Evolutionary conservation across 148 eudicot genomes (phyloP).

Genomic region (Rhododendron ferrugineum): DNA sequence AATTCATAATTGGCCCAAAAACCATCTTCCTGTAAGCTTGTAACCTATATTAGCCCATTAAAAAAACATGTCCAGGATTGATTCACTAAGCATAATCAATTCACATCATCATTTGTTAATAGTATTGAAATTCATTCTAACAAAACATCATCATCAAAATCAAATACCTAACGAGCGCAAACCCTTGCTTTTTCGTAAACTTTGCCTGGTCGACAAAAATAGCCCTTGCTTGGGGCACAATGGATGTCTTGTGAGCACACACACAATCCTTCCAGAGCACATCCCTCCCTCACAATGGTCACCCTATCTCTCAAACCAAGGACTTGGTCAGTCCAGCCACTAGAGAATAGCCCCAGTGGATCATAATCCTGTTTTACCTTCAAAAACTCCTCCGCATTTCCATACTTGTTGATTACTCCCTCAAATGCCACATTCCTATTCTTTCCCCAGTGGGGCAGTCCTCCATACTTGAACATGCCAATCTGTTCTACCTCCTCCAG

Average conservation of each 20-base stretch:
- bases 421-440: slow-evolving; percentile 68
- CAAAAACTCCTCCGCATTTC: slow-evolving; percentile 36
- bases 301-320: slow-evolving; percentile 49
- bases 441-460: slow-evolving; percentile 88
- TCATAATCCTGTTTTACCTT: slow-evolving; percentile 55
- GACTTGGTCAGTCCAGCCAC: slow-evolving; percentile 62
- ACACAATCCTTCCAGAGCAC: slow-evolving; percentile 83
- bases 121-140: no score
- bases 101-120: no score
- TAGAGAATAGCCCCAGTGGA: slow-evolving; percentile 69
- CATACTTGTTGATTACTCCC: slow-evolving; percentile 51
- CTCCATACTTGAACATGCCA: slow-evolving; percentile 67
- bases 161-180: slow-evolving; percentile 24
- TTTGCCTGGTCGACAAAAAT: slow-evolving; percentile 56
- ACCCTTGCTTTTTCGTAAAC: slow-evolving; percentile 64
- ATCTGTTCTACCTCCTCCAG: slow-evolving; percentile 81
- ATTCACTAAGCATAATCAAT: no score
- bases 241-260: slow-evolving; percentile 62
- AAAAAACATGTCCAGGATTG: no score
- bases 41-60: no score
- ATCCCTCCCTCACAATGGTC: slow-evolving; percentile 42
- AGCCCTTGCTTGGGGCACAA: slow-evolving; percentile 70
- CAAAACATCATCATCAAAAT: no score
- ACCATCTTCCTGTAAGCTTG: no score
- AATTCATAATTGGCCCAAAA: no score